These are phyloP conservation scores for Sabuloglossum arenarium DNA, from an alignment of 495 filamentous ascomycete species.

Conservation along the genomic window DNA sequence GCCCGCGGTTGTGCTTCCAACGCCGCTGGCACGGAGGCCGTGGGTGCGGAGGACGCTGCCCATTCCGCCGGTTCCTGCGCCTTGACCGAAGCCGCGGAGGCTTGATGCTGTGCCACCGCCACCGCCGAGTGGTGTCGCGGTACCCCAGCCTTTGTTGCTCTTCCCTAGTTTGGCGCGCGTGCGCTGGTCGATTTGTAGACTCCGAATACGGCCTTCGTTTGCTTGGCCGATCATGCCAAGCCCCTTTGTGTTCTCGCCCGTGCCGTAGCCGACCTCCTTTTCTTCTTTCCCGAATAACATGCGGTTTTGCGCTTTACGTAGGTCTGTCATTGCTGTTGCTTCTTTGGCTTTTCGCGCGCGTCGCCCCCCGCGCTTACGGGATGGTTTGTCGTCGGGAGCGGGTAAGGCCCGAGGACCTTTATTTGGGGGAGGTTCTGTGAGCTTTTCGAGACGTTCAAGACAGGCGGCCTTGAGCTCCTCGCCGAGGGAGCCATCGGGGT, in stretches of 20 bases:
- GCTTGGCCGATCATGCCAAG: slow-evolving; percentile 87
- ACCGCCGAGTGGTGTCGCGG: slow-evolving; percentile 42
- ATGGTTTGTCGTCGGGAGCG: slow-evolving; percentile 87
- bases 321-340: slow-evolving; percentile 87
- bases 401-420: slow-evolving; percentile 75
- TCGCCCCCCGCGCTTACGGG: slow-evolving; percentile 79
- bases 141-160: slow-evolving; percentile 92
- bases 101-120: slow-evolving; percentile 54
- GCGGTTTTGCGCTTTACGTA: slow-evolving; percentile 89
- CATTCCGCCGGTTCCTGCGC: slow-evolving; percentile 27
- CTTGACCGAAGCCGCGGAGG: slow-evolving; percentile 54
- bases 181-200: slow-evolving; percentile 75
- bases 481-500: slow-evolving; percentile 62
- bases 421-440: slow-evolving; percentile 84
- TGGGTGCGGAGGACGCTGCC: slow-evolving; percentile 46
- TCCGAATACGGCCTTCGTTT: slow-evolving; percentile 71
- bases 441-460: slow-evolving; percentile 75
- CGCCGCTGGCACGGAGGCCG: slow-evolving; percentile 56
- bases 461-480: slow-evolving; percentile 69
- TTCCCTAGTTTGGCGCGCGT: slow-evolving; percentile 83
- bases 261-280: slow-evolving; percentile 79
- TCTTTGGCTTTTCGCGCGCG: slow-evolving; percentile 92
- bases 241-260: slow-evolving; percentile 66
- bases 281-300: slow-evolving; percentile 95
- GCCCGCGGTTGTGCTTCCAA: slow-evolving; percentile 37